Evolutionary conservation across 2,329 filamentous ascomycete genomes (phyloP).

Genomic region (Fusarium brachygibbosum): DNA sequence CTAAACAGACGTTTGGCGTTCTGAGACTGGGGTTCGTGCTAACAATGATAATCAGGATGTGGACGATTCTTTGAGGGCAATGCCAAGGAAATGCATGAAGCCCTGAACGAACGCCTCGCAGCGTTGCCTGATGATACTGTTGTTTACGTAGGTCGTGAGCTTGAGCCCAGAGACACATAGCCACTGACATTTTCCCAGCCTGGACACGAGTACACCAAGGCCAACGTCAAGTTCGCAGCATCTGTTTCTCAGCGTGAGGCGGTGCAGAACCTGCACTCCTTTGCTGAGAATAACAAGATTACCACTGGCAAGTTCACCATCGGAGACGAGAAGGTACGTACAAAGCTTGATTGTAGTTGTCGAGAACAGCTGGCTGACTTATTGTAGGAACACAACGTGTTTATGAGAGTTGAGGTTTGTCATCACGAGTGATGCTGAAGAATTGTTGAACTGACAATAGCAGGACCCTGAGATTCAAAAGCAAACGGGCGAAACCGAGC

Average conservation of each 20-base stretch:
- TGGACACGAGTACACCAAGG: conserved; percentile 98
- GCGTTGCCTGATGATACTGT: conserved; percentile 89
- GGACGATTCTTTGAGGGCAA: conserved; percentile 96
- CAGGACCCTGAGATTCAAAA: conserved; percentile 88
- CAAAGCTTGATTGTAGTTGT: conserved; percentile 12
- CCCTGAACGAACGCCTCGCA: conserved; percentile 87
- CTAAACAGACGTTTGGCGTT: neutral
- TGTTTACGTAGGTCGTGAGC: conserved; percentile 77
- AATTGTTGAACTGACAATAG: neutral
- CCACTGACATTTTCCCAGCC: conserved; percentile 66
- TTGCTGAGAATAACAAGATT: conserved; percentile 83
- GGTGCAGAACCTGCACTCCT: conserved; percentile 81
- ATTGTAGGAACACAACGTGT: conserved; percentile 89
- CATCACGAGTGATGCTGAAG: neutral
- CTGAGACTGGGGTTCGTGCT: neutral
- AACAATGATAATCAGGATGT: conserved; percentile 71
- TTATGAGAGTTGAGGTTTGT: conserved; percentile 87
- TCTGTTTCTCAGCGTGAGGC: conserved; percentile 81
- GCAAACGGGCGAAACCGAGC: conserved; percentile 82
- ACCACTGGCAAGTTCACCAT: conserved; percentile 98
- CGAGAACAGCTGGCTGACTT: conserved; percentile 9
- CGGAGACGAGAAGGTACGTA: conserved; percentile 88
- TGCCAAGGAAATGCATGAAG: conserved; percentile 90
- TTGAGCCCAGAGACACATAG: neutral
- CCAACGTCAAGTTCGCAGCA: conserved; percentile 89